These are phyloP conservation scores for Cicer judaicum DNA, from an alignment of 306 rosid genomes.

Conservation along the genomic window DNA sequence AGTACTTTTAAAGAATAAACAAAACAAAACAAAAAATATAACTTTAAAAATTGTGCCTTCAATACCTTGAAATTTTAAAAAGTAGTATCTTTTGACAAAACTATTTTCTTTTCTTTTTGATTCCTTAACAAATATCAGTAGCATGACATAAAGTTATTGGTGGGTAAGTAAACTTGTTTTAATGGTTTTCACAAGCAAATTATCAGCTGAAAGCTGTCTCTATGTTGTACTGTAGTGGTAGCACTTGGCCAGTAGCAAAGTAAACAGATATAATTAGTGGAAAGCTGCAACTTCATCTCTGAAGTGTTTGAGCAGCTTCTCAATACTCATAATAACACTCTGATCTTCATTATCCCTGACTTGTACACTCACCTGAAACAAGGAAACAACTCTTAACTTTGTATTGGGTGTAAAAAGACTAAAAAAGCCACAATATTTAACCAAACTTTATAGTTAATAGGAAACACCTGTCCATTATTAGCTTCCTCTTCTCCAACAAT, in stretches of 20 bases:
- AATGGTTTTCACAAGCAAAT: constrained; percentile 6
- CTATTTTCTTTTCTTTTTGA: no score
- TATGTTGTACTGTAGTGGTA: no score
- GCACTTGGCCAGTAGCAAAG: no score
- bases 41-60: no score
- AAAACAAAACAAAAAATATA: no score
- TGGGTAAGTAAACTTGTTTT: background rate
- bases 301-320: constrained; percentile 66
- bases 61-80: no score
- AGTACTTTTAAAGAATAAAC: no score
- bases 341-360: constrained; percentile 75
- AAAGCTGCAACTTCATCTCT: constrained; percentile 66
- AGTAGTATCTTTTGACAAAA: no score
- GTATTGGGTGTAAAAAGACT: background rate
- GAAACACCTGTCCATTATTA: constrained; percentile 76
- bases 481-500: constrained; percentile 95
- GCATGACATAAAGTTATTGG: no score
- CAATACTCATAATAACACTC: constrained; percentile 65
- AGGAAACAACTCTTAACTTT: constrained; percentile 39
- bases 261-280: constrained; percentile 3
- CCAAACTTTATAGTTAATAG: background rate
- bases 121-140: no score
- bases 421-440: background rate
- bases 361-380: constrained; percentile 85
- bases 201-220: constrained; percentile 31